These are phyloP conservation scores for Botrytis fragariae DNA, from an alignment of 2,329 filamentous ascomycete genomes.

Conservation along the genomic window DNA sequence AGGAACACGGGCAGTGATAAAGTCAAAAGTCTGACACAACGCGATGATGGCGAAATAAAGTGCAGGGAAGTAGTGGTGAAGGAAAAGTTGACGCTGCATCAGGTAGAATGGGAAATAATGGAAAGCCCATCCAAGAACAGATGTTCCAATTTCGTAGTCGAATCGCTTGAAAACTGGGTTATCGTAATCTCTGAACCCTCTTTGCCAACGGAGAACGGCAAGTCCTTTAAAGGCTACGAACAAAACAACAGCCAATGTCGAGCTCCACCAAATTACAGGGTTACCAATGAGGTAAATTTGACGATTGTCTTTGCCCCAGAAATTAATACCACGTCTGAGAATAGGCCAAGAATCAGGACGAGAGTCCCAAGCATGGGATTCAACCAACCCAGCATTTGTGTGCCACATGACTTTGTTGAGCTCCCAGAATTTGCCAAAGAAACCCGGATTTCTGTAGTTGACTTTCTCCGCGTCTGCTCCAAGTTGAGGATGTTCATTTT, in stretches of 20 bases:
- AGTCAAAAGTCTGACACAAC: conserved; percentile 87
- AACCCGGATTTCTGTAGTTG: conserved; percentile 92
- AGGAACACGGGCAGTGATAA: conserved; percentile 69
- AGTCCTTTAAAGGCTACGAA: conserved; percentile 86
- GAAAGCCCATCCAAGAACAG: conserved; percentile 89
- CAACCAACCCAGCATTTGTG: conserved; percentile 92
- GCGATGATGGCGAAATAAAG: conserved; percentile 92
- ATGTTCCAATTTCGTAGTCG: conserved; percentile 92
- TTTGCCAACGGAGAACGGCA: conserved; percentile 88
- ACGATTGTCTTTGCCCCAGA: conserved; percentile 92
- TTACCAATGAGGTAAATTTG: conserved; percentile 98
- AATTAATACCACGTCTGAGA: conserved; percentile 93
- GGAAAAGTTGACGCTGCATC: conserved; percentile 96
- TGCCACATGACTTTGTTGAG: conserved; percentile 98
- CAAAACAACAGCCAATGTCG: conserved; percentile 70
- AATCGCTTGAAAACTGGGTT: conserved; percentile 88
- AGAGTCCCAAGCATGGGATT: conserved; percentile 98
- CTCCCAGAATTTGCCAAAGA: conserved; percentile 97
- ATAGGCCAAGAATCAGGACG: conserved; percentile 91
- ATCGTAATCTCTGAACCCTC: conserved; percentile 82
- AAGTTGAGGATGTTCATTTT: conserved; percentile 79
- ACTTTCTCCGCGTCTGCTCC: conserved; percentile 80
- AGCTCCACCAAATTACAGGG: conserved; percentile 90
- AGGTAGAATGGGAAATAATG: conserved; percentile 99
- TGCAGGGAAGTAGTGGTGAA: conserved; percentile 97